Evolutionary conservation across 148 eudicot genomes (phyloP).

Genomic region (Chenopodium suecicum): DNA sequence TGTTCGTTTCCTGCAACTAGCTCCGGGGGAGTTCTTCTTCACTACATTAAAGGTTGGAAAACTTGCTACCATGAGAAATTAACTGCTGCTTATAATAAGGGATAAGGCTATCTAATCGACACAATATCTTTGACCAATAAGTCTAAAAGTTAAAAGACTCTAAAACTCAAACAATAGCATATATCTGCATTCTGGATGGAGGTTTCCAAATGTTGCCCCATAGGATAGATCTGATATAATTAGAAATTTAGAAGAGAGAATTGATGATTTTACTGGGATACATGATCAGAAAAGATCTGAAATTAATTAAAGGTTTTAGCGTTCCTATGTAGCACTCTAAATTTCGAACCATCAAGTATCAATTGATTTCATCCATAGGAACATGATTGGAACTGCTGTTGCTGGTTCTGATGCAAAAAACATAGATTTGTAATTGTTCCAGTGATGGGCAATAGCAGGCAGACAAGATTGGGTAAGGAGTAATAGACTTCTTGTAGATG

Average conservation of each 20-base stretch:
- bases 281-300: not conserved
- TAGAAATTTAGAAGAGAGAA: not conserved
- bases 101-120: not conserved
- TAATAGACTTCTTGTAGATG: not conserved
- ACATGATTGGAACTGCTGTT: not conserved
- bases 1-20: conserved; percentile 91
- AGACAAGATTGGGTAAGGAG: not conserved
- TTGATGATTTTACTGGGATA: no score
- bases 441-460: not conserved
- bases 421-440: not conserved
- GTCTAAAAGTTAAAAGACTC: not conserved
- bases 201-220: not conserved
- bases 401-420: not conserved
- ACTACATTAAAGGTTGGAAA: conserved; percentile 79
- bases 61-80: not conserved
- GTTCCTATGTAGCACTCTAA: not conserved
- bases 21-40: conserved; percentile 99
- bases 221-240: not conserved
- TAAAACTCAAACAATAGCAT: not conserved
- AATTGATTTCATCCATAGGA: not conserved
- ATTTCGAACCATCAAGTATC: not conserved
- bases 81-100: not conserved
- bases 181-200: not conserved
- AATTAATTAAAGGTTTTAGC: not conserved
- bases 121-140: not conserved